Percentiles rank a stretch among this genome's conserved stretches.
Conservation (phyloP, 192 early-diverging fungal genomes). For the Entrophospora sp. region DNA sequence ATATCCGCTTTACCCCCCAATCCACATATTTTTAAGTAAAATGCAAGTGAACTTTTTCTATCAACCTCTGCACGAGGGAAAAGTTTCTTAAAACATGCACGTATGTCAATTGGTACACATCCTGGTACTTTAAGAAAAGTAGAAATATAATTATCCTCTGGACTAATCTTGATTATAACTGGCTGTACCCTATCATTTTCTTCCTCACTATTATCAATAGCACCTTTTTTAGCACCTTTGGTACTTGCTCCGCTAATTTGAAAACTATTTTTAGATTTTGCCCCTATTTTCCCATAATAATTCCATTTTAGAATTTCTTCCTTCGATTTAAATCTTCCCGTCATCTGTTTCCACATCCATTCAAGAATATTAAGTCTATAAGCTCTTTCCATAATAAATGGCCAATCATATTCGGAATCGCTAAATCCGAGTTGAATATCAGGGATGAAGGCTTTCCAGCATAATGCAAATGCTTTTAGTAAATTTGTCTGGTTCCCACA, state of each 20-base stretch:
- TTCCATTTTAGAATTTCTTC: no score
- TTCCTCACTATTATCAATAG: not conserved
- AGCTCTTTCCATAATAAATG: not conserved
- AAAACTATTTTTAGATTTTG: constrained; percentile 2
- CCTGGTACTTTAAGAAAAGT: not conserved
- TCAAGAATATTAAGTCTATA: not conserved
- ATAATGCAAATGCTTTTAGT: not conserved
- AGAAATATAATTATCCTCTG: not conserved
- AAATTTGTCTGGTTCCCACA: not conserved
- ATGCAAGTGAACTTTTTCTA: not conserved
- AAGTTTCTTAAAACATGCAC: not conserved
- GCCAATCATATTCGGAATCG: not conserved
- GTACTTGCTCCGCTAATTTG: not conserved
- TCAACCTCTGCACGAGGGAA: not conserved
- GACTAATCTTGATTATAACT: not conserved
- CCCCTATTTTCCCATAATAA: constrained; percentile 1
- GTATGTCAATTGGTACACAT: not conserved
- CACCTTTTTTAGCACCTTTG: not conserved
- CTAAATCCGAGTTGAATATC: not conserved
- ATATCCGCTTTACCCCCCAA: not conserved
- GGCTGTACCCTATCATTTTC: not conserved
- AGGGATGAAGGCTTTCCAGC: not conserved
- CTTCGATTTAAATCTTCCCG: not conserved
- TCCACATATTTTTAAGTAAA: not conserved
- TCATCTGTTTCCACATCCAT: not conserved